A percentile compares a stretch with the other conserved stretches of the same genome.
These are phyloP conservation scores for Kwoniella sp. DNA, from an alignment of 768 basidiomycete genomes.

Conservation along the genomic window DNA sequence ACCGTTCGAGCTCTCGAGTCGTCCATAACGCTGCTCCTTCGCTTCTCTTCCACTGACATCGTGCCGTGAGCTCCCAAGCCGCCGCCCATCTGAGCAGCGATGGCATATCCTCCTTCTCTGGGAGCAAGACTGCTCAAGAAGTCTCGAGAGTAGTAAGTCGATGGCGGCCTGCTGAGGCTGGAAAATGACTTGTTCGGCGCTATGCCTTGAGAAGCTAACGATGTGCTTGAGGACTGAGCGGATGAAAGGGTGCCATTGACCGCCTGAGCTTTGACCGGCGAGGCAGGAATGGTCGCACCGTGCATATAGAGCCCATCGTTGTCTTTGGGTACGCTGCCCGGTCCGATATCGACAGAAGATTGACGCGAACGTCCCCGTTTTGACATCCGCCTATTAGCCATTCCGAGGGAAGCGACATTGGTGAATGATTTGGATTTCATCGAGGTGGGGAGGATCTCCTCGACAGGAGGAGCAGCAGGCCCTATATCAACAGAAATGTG, in stretches of 20 bases:
- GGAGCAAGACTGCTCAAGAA: constrained; percentile 50
- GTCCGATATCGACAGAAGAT: constrained; percentile 16
- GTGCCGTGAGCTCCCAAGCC: constrained; percentile 31
- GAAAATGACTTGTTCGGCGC: constrained; percentile 20
- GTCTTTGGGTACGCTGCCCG: constrained; percentile 3
- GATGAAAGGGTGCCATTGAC: constrained; percentile 30
- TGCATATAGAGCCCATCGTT: constrained; percentile 18
- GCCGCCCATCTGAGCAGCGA: constrained; percentile 50
- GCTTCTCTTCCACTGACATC: constrained; percentile 36
- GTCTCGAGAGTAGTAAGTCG: constrained; percentile 51
- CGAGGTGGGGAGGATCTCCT: constrained; percentile 18
- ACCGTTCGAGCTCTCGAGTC: constrained; percentile 22
- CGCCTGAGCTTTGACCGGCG: constrained; percentile 10
- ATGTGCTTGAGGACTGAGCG: constrained; percentile 43
- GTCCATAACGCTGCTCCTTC: constrained; percentile 25
- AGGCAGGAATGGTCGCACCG: constrained; percentile 22
- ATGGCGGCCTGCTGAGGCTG: constrained; percentile 32
- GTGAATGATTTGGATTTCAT: constrained; percentile 36
- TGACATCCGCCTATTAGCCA: constrained; percentile 19
- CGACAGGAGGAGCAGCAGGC: constrained; percentile 40
- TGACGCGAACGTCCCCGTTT: constrained; percentile 19
- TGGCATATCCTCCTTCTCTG: constrained; percentile 55
- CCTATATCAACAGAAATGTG: constrained; percentile 20
- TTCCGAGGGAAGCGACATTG: constrained; percentile 31
- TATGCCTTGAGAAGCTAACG: constrained; percentile 27